Evolutionary conservation across 768 basidiomycete genomes (phyloP).

Genomic region (Tulasnella sp.): DNA sequence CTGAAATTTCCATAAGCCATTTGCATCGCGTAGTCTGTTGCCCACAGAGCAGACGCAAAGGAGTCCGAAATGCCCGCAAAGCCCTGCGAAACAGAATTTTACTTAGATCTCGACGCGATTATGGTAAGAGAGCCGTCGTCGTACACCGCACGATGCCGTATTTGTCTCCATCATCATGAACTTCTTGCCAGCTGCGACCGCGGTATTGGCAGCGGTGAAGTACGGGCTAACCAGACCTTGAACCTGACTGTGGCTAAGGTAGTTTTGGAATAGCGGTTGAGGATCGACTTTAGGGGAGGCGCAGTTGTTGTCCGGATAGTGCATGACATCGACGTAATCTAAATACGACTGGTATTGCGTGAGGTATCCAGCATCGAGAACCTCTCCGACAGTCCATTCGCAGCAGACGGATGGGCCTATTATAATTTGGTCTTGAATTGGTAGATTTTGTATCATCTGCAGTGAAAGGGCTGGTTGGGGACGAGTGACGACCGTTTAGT

Average conservation of each 20-base stretch:
- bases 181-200: constrained; percentile 42
- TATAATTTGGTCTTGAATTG: constrained; percentile 41
- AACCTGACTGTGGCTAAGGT: constrained; percentile 15
- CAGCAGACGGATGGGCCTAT: constrained; percentile 62
- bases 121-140: not conserved
- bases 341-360: constrained; percentile 1
- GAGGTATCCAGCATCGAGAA: constrained; percentile 21
- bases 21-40: constrained; percentile 48
- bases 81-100: constrained; percentile 41
- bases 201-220: constrained; percentile 34
- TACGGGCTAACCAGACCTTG: constrained; percentile 9
- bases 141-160: constrained; percentile 50
- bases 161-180: constrained; percentile 69
- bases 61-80: constrained; percentile 51
- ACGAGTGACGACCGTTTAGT: not conserved
- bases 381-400: constrained; percentile 46
- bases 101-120: constrained; percentile 34
- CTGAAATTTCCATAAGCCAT: constrained; percentile 53
- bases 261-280: constrained; percentile 11
- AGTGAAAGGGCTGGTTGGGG: not conserved
- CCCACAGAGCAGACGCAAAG: constrained; percentile 54
- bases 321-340: constrained; percentile 20
- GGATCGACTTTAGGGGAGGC: constrained; percentile 10
- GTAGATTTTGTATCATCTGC: constrained; percentile 24
- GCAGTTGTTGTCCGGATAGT: constrained; percentile 27